Evolutionary conservation across 768 basidiomycete genomes (phyloP), one percentile per base, ranked within the genome.

Genomic region (Serendipita sp.): DNA sequence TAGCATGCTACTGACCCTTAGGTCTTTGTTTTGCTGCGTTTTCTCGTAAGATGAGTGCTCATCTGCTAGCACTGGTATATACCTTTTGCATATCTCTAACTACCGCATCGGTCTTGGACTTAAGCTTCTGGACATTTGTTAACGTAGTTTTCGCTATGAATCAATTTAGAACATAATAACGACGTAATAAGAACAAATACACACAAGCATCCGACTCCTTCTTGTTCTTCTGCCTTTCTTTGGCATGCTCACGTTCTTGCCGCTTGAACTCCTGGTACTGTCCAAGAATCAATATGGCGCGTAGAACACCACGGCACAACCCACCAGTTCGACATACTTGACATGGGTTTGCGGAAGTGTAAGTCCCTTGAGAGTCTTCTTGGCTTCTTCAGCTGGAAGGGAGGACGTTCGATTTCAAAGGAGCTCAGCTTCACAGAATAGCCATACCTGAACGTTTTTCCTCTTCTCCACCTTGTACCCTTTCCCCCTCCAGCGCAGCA

Each of bases 11-110:
- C 83, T 71, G 75, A 91, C 89, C 76, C 90, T 81, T 70, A 93
- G 78, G 70, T 85, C 84, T 75, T 92, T 92, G 74, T 92, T 92
- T 73, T 93, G 91, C 89, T 93, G 63, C 44, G 52, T 52, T 65
- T 11, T 32, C 51, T n/a, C 13, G 47, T 54, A 28, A 36, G 32
- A 18, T 10, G 63, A 47, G 18, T 41, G 41, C 41, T 41, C 41
- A 41, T 41, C 41, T 41, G 13, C 41, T 41, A 30, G 48, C 48
- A 56, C 36, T 48, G 11, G 11, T 34, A 64, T 67, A 68, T 67
- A 90, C 90, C 81, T 92, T 93, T 77, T 91, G 89, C 67, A 93
- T 74, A 75, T 92, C 90, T 64, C 91, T 82, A 58, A 89, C 91
- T 38, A 93, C 79, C 71, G 87, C 90, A 75, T 93, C 91, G 80